These are phyloP conservation scores for Moesziomyces globuligerus DNA, from an alignment of 1,284 basidiomycete genomes.

Conservation along the genomic window DNA sequence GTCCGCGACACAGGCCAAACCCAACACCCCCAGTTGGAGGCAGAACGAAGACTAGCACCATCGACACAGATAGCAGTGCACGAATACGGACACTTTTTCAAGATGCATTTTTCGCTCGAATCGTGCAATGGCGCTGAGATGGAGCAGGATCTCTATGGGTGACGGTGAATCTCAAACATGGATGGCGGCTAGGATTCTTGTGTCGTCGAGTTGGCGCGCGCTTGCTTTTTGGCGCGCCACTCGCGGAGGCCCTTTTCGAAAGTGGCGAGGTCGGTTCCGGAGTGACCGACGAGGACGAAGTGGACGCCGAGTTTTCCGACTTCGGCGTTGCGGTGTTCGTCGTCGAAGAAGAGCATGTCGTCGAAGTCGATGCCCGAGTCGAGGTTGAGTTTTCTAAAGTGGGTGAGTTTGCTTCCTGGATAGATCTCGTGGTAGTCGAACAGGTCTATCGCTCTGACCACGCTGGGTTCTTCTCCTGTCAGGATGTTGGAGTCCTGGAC, in stretches of 20 bases:
- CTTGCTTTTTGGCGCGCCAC: conserved; percentile 53
- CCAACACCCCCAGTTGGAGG: neutral
- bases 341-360: conserved; percentile 67
- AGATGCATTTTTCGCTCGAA: too few species aligned
- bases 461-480: neutral
- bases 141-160: neutral
- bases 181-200: neutral
- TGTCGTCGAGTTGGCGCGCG: conserved; percentile 6
- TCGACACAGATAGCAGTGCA: too few species aligned
- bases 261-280: conserved; percentile 54
- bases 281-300: conserved; percentile 59
- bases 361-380: conserved; percentile 54
- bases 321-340: conserved; percentile 60
- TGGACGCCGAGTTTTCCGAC: conserved; percentile 63
- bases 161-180: neutral
- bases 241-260: conserved; percentile 55
- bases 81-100: neutral
- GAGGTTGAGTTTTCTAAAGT: conserved; percentile 53
- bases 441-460: conserved; percentile 48
- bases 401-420: conserved; percentile 61
- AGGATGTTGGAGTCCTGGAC: conserved; percentile 30
- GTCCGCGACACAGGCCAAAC: neutral
- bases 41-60: neutral
- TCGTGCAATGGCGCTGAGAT: too few species aligned
- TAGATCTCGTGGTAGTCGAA: conserved; percentile 65